Percentiles rank a stretch among this genome's conserved stretches.
phyloP scores from a whole-genome alignment of 192 early-diverging fungal genomes.

The Mortierella antarctica region DNA sequence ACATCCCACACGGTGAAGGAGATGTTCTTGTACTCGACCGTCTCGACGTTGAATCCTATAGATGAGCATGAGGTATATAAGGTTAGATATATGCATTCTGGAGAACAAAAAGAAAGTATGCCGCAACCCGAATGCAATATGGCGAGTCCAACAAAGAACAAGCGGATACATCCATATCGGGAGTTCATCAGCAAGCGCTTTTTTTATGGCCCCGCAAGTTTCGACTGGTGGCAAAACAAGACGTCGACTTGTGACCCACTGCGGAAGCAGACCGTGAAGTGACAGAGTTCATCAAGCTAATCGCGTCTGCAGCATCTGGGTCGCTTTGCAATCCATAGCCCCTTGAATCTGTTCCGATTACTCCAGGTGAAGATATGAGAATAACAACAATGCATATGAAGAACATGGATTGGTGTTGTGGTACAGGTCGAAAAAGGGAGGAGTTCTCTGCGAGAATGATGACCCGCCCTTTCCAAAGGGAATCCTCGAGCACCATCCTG shows the following conservation, averaged over 20 bases:
- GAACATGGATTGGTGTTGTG: background rate
- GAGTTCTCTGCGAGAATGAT: background rate
- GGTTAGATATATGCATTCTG: background rate
- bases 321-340: background rate
- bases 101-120: background rate
- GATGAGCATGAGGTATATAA: background rate
- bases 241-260: too few relatives aligned
- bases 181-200: too few relatives aligned
- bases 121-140: background rate
- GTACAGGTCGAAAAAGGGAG: background rate
- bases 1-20: constrained; percentile 99
- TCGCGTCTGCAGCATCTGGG: background rate
- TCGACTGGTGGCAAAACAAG: too few relatives aligned
- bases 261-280: too few relatives aligned
- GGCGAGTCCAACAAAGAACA: too few relatives aligned
- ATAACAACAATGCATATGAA: background rate
- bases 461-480: too few relatives aligned
- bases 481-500: too few relatives aligned
- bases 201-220: too few relatives aligned
- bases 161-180: too few relatives aligned
- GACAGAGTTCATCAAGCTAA: background rate
- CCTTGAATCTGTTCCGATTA: constrained; percentile 23
- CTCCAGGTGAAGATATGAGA: constrained; percentile 18
- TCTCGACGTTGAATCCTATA: constrained; percentile 97
- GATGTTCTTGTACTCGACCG: constrained; percentile 98